Percentiles rank a stretch among this genome's conserved stretches.
phyloP scores from a whole-genome alignment of 805 yeast genomes.

The Yarrowia keelungensis region DNA sequence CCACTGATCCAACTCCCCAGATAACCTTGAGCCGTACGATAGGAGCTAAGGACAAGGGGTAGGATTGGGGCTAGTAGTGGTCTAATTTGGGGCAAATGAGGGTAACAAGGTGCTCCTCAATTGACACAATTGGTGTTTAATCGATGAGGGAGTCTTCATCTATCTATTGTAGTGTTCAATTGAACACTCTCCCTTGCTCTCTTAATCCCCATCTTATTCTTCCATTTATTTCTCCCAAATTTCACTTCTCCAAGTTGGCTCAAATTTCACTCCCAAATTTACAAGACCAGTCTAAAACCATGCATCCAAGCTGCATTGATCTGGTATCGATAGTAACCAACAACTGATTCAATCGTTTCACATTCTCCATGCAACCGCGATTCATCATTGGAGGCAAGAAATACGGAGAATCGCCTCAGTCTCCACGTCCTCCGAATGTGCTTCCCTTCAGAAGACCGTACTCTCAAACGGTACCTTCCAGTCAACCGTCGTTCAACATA shows the following conservation, averaged over 20 bases:
- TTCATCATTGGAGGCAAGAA: slow-evolving; percentile 30
- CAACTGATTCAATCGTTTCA: not conserved
- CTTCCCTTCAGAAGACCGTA: slow-evolving; percentile 11
- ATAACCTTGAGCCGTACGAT: slow-evolving; percentile 14
- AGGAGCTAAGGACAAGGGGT: not conserved
- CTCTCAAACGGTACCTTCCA: slow-evolving; percentile 9
- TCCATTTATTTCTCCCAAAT: too few species aligned
- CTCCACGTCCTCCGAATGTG: slow-evolving; percentile 2
- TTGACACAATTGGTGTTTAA: too few species aligned
- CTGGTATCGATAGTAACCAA: not conserved
- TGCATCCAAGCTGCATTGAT: slow-evolving; percentile 14
- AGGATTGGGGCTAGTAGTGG: not conserved
- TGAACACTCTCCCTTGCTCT: too few species aligned
- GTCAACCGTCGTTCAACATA: slow-evolving; percentile 10
- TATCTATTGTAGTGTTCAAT: too few species aligned
- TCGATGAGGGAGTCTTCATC: too few species aligned
- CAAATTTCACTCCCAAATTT: too few species aligned
- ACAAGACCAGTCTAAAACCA: too few species aligned
- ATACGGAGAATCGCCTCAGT: not conserved
- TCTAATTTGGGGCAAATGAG: not conserved
- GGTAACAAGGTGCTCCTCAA: too few species aligned
- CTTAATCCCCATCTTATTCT: too few species aligned
- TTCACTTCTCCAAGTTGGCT: too few species aligned
- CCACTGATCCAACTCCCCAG: slow-evolving; percentile 4
- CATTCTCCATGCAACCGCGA: slow-evolving; percentile 11